phyloP scores from a whole-genome alignment of 1,284 basidiomycete genomes.

The Clitocybe nebularis region DNA sequence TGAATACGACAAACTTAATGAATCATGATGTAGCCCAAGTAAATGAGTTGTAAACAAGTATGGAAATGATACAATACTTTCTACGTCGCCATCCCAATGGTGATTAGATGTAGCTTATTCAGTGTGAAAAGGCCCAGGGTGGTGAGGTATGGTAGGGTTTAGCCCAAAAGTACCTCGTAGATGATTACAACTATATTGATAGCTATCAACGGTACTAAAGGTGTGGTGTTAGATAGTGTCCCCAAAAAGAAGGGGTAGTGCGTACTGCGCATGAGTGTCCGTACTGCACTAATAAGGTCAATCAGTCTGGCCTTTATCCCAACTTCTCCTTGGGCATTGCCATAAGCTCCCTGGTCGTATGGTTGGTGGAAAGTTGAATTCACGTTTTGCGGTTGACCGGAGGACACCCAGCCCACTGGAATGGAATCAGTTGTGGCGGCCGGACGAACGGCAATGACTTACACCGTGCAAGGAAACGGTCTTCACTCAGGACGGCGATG shows the following conservation, averaged over 20 bases:
- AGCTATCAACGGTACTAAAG: conserved; percentile 80
- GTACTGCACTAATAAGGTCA: conserved; percentile 89
- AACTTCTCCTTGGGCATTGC: conserved; percentile 51
- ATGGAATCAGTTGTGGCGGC: conserved; percentile 11
- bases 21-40: conserved; percentile 8
- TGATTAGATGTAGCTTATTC: too few species aligned
- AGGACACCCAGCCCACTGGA: conserved; percentile 88
- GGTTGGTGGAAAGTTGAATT: conserved; percentile 58
- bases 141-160: background rate
- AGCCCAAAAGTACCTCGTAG: conserved; percentile 74
- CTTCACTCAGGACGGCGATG: conserved; percentile 91
- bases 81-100: too few species aligned
- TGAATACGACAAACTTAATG: conserved; percentile 67
- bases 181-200: conserved; percentile 80
- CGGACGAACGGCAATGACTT: conserved; percentile 24
- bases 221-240: conserved; percentile 11
- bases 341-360: conserved; percentile 64
- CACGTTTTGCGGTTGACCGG: conserved; percentile 52
- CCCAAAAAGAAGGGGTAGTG: conserved; percentile 15
- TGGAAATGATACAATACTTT: too few species aligned
- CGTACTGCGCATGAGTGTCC: conserved; percentile 92
- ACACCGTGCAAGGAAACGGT: conserved; percentile 93
- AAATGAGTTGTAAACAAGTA: background rate
- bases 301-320: conserved; percentile 85
- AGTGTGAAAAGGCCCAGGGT: too few species aligned